These are phyloP conservation scores for Stagonosporopsis vannaccii DNA, from an alignment of 2,329 filamentous ascomycete genomes.

Conservation along the genomic window DNA sequence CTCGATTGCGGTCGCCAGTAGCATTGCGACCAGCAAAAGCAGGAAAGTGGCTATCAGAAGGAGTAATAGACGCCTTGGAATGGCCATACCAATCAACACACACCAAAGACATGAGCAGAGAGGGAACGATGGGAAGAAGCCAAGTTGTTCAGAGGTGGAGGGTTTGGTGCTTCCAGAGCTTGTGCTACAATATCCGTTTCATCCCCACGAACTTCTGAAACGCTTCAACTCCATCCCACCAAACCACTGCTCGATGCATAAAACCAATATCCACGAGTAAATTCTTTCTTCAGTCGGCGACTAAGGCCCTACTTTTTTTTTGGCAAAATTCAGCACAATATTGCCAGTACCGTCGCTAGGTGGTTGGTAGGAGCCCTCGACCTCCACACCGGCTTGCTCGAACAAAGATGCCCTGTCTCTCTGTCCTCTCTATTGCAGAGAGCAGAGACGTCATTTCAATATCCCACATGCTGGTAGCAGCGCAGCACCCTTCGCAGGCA, in stretches of 20 bases:
- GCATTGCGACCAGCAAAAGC: constrained; percentile 40
- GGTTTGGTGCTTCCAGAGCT: constrained; percentile 8
- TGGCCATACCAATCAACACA: constrained; percentile 21
- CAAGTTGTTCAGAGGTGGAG: not conserved
- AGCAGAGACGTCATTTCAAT: too few species aligned
- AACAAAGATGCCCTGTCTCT: too few species aligned
- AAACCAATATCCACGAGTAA: too few species aligned
- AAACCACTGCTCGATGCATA: too few species aligned
- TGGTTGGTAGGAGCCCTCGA: constrained; percentile 13
- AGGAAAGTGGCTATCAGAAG: constrained; percentile 34
- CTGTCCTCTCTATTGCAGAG: too few species aligned
- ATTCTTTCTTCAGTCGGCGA: not conserved
- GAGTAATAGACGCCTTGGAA: constrained; percentile 31
- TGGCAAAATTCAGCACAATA: constrained; percentile 3
- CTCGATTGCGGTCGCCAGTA: constrained; percentile 39
- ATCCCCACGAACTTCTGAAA: constrained; percentile 24
- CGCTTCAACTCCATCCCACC: not conserved
- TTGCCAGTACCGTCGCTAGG: constrained; percentile 12
- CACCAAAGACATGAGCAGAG: not conserved
- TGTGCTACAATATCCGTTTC: constrained; percentile 32
- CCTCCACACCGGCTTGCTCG: constrained; percentile 9
- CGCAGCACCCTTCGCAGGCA: constrained; percentile 6
- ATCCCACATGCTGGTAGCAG: too few species aligned
- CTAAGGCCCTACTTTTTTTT: not conserved
- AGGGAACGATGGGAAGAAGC: not conserved